Evolutionary conservation across 345 rosid genomes (phyloP), one percentile per base, ranked within the genome.

Genomic region (Jatropha curcas): DNA sequence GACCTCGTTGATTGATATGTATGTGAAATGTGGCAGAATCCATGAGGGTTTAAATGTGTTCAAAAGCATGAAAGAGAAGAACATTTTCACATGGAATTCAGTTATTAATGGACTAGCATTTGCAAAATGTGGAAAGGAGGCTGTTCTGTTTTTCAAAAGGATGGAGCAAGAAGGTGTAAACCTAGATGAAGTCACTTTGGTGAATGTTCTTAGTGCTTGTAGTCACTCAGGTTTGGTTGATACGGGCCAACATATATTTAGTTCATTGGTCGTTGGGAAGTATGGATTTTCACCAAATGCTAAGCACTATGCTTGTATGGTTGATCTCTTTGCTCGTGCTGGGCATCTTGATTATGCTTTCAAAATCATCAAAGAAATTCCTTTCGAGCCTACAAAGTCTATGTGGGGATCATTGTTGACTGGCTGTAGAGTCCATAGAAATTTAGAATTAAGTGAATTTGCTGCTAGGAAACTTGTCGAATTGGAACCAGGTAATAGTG

Each of bases 321-420:
- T 86, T 56, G 84, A 86, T 69, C 83, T 86, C 63, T 79, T 83
- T 67, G 68, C 83, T 12, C 81, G 80, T 9, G 77, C 81, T 8
- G 88, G 90, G 8, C 58, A 62, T 68, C 72, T 84, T 51, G 72
- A 76, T 11, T 86, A 88, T 37, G 83, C 87, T 67, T 82, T 86
- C 34, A 65, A 71, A 50, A 45, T 77, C 58, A 76, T 85, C 59
- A 60, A 30, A 57, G 81, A 71, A 75, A 86, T 85, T 88, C 84
- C 89, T 62, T 86, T 81, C 35, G 77, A 77, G 79, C 83, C 88
- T 48, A 79, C 88, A 11, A 85, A 81, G 72, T 74, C 86, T 51
- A 86, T 88, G 81, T 77, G 89, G 82, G 88, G 85, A 43, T 85
- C 89, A 5, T 72, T 88, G 74, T 71, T 88, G 62, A 51, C 60